Conservation (phyloP, 306 rosid species). For the Elaeagnus macrophylla region DNA sequence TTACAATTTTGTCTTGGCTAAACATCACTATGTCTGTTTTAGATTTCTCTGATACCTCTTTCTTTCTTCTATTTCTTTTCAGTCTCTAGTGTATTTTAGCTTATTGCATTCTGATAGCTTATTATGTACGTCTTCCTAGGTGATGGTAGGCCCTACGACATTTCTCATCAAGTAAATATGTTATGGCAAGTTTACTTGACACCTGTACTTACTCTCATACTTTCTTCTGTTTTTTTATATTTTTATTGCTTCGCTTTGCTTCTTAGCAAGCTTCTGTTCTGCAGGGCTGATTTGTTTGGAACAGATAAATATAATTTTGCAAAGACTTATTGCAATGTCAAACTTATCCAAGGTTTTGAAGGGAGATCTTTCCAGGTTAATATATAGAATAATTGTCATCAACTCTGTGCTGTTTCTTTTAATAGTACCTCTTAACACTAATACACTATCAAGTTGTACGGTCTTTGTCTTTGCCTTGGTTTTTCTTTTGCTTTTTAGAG, state of each 20-base stretch:
- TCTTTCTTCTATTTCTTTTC: constrained; percentile 4
- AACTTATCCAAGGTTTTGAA: constrained; percentile 38
- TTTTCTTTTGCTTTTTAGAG: no score
- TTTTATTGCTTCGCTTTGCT: constrained; percentile 9
- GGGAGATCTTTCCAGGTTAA: constrained; percentile 77
- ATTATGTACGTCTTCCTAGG: constrained; percentile 68
- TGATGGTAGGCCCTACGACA: constrained; percentile 83
- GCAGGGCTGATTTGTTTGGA: constrained; percentile 92
- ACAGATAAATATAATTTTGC: constrained; percentile 66
- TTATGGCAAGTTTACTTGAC: constrained; percentile 64
- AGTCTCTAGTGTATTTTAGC: constrained; percentile 9
- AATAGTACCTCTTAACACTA: neutral
- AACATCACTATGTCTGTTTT: constrained; percentile 8
- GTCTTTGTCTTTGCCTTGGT: neutral
- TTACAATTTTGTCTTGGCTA: constrained; percentile 9
- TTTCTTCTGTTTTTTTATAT: constrained; percentile 7
- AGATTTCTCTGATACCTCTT: constrained; percentile 7
- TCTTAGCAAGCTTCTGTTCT: constrained; percentile 22
- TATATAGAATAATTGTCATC: constrained; percentile 6
- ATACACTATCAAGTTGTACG: neutral
- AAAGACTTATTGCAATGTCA: constrained; percentile 67
- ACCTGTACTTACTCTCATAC: constrained; percentile 14
- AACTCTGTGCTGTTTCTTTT: neutral
- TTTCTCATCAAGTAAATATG: constrained; percentile 86
- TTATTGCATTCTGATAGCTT: constrained; percentile 31